phyloP scores from a whole-genome alignment of 2,329 filamentous ascomycete genomes.

The Cladosporium sp. region DNA sequence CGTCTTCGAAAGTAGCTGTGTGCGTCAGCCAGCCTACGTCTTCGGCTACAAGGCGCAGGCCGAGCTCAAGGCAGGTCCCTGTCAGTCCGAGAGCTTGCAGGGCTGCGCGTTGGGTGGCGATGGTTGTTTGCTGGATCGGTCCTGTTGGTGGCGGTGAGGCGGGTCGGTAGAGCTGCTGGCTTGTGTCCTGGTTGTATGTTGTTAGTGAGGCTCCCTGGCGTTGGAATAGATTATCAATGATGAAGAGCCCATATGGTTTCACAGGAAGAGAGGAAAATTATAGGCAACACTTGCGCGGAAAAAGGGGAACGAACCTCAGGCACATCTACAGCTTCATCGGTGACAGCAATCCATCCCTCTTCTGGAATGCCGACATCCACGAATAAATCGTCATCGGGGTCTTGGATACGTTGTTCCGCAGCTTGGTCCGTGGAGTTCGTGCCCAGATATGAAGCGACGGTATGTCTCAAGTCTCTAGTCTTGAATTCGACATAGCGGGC shows the following conservation, averaged over 20 bases:
- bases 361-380: background rate
- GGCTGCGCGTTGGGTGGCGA: background rate
- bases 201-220: background rate
- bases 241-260: background rate
- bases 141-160: background rate
- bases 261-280: background rate
- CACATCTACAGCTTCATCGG: background rate
- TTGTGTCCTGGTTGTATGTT: background rate
- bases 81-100: background rate
- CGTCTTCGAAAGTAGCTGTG: background rate
- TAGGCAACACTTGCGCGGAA: background rate
- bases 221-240: too few species aligned
- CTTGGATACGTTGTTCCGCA: background rate
- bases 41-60: background rate
- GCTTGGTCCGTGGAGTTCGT: background rate
- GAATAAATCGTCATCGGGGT: background rate
- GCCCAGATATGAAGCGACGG: background rate
- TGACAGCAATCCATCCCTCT: background rate
- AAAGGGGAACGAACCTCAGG: background rate
- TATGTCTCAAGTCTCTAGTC: background rate
- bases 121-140: background rate
- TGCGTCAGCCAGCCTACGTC: conserved; percentile 3
- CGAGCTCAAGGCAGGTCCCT: background rate
- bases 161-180: background rate
- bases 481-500: background rate